Evolutionary conservation across 2,329 filamentous ascomycete genomes (phyloP).

Genomic region (Akanthomyces dipterigenus): DNA sequence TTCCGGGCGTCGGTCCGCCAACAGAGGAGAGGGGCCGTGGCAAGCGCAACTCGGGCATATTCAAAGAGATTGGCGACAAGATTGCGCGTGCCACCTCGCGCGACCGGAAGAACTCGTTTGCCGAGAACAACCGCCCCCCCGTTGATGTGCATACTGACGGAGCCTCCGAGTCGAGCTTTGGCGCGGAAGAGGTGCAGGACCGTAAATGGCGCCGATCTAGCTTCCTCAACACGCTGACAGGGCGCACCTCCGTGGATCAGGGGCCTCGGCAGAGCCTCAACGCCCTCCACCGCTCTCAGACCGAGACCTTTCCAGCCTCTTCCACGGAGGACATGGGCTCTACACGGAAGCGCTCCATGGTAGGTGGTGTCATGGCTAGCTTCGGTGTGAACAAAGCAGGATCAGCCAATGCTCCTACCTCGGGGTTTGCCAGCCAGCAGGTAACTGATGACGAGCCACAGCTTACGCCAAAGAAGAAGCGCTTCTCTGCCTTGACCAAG

Average conservation of each 20-base stretch:
- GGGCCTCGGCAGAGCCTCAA: neutral
- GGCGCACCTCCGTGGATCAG: slow-evolving; percentile 19
- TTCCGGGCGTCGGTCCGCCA: slow-evolving; percentile 29
- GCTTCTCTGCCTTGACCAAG: slow-evolving; percentile 35
- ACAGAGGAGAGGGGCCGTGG: slow-evolving; percentile 29
- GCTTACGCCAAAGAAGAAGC: slow-evolving; percentile 31
- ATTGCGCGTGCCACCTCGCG: slow-evolving; percentile 28
- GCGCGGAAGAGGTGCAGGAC: slow-evolving; percentile 32
- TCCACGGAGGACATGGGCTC: slow-evolving; percentile 18
- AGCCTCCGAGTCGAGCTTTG: slow-evolving; percentile 35
- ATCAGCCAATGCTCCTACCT: neutral
- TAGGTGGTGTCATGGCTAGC: slow-evolving; percentile 20
- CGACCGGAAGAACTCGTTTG: slow-evolving; percentile 25
- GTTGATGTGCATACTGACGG: slow-evolving; percentile 26
- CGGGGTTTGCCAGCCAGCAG: neutral
- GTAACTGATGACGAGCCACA: neutral
- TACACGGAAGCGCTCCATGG: slow-evolving; percentile 35
- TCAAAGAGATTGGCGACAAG: slow-evolving; percentile 44
- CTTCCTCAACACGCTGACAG: slow-evolving; percentile 30
- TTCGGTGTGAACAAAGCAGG: neutral
- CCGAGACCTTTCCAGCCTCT: neutral
- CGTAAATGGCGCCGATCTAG: slow-evolving; percentile 32
- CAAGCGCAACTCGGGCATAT: slow-evolving; percentile 37
- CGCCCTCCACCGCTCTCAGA: neutral
- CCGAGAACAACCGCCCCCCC: slow-evolving; percentile 15